Evolutionary conservation across 2,329 filamentous ascomycete species (phyloP).

Genomic region (Fusarium beomiforme): DNA sequence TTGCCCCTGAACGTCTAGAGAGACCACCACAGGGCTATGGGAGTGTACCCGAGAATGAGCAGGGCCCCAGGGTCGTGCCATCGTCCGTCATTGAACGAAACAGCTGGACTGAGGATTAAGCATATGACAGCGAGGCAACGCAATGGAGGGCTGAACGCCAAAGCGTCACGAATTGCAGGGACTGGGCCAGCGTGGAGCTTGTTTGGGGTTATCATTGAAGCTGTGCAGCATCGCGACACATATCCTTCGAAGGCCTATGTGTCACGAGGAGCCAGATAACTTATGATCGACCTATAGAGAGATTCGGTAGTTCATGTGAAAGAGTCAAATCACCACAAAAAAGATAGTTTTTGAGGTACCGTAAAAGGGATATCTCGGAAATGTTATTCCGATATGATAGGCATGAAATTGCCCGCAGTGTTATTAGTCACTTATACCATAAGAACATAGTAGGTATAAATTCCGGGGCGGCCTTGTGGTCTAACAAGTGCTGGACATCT

Average conservation of each 20-base stretch:
- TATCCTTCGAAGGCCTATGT: neutral
- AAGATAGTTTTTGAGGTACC: neutral
- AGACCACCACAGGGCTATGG: constrained; percentile 32
- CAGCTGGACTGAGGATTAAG: constrained; percentile 37
- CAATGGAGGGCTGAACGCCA: neutral
- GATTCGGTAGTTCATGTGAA: neutral
- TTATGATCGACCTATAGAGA: neutral
- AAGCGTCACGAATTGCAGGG: neutral
- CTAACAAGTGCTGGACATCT: neutral
- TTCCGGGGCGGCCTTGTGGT: too few species aligned
- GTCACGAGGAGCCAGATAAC: neutral
- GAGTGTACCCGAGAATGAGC: constrained; percentile 20
- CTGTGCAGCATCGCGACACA: neutral
- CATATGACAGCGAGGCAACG: neutral
- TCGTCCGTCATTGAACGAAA: constrained; percentile 40
- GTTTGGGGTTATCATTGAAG: neutral
- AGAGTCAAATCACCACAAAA: neutral
- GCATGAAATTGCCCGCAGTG: neutral
- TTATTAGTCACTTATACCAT: neutral
- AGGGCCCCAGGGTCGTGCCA: constrained; percentile 42
- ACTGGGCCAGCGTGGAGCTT: neutral
- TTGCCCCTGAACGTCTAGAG: constrained; percentile 6
- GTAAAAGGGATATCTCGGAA: neutral
- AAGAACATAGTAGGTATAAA: too few species aligned
- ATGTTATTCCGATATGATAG: neutral